Conservation (phyloP, 2,329 filamentous ascomycete genomes). For the Xylariaceae sp. region DNA sequence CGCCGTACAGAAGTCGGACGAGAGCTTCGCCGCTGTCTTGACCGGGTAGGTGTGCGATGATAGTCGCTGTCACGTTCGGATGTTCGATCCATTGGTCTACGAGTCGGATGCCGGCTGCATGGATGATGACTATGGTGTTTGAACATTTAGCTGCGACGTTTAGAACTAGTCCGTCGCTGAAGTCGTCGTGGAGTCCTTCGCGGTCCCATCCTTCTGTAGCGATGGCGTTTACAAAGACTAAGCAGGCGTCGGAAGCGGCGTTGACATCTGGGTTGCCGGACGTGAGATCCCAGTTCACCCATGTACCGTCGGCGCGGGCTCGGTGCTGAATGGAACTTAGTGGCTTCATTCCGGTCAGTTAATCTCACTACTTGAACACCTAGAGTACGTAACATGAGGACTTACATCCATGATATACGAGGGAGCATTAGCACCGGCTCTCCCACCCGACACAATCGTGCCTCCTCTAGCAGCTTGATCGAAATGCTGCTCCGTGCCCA, state of each 20-base stretch:
- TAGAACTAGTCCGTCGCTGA: constrained; percentile 53
- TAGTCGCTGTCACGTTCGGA: constrained; percentile 57
- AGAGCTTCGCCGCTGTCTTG: constrained; percentile 58
- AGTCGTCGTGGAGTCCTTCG: constrained; percentile 61
- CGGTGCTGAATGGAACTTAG: constrained; percentile 53
- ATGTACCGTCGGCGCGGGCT: constrained; percentile 48
- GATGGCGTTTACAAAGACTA: constrained; percentile 63
- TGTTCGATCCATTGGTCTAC: constrained; percentile 61
- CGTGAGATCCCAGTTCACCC: constrained; percentile 52
- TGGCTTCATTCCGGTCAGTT: constrained; percentile 35
- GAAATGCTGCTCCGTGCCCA: constrained; percentile 40
- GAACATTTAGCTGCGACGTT: constrained; percentile 55
- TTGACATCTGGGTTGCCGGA: constrained; percentile 42
- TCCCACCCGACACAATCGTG: constrained; percentile 47
- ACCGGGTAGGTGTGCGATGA: constrained; percentile 60
- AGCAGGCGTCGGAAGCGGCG: constrained; percentile 53
- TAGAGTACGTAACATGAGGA: constrained; percentile 16
- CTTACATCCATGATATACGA: constrained; percentile 45
- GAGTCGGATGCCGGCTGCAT: constrained; percentile 56
- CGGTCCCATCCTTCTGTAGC: constrained; percentile 71
- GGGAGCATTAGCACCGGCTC: constrained; percentile 46
- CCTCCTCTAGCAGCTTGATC: constrained; percentile 46
- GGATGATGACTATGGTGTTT: constrained; percentile 59
- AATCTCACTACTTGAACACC: constrained; percentile 12
- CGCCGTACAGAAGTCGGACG: constrained; percentile 53